These are phyloP conservation scores for Piper betle DNA, from an alignment of 164 flowering plant genomes.

Conservation along the genomic window DNA sequence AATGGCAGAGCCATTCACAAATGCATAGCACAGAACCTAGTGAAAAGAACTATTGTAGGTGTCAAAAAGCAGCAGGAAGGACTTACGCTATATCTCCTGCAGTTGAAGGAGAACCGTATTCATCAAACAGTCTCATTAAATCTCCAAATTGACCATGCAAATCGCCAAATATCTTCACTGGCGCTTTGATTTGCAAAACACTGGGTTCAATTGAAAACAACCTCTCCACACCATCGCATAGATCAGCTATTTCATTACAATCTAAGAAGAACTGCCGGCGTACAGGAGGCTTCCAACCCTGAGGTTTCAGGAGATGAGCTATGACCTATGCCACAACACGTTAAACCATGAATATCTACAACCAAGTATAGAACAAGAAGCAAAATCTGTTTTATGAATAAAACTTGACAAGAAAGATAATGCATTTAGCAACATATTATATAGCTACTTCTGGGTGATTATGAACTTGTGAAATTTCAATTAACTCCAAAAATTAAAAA, in stretches of 20 bases:
- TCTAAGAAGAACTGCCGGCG: constrained; percentile 93
- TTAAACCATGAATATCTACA: neutral
- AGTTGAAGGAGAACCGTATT: constrained; percentile 98
- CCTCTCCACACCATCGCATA: constrained; percentile 89
- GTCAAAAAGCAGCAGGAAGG: constrained; percentile 1
- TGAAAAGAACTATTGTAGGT: neutral
- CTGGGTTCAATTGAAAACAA: constrained; percentile 89
- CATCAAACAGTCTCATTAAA: constrained; percentile 98
- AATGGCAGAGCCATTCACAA: neutral
- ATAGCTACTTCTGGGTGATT: neutral
- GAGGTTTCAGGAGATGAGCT: constrained; percentile 90
- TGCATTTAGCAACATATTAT: neutral
- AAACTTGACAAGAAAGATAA: too few species aligned
- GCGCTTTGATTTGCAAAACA: constrained; percentile 88
- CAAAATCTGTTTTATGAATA: too few species aligned
- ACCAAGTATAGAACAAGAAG: too few species aligned
- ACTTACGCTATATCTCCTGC: constrained; percentile 99
- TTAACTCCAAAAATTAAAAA: too few species aligned
- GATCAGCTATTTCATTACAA: constrained; percentile 97
- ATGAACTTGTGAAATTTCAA: too few species aligned
- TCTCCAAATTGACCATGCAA: constrained; percentile 99
- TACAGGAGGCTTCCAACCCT: constrained; percentile 99
- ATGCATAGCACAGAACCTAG: too few species aligned
- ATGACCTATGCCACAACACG: constrained; percentile 42
- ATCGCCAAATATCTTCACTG: constrained; percentile 98